phyloP scores from a whole-genome alignment of 176 grass and related monocot genomes.

The Eragrostis curvula region DNA sequence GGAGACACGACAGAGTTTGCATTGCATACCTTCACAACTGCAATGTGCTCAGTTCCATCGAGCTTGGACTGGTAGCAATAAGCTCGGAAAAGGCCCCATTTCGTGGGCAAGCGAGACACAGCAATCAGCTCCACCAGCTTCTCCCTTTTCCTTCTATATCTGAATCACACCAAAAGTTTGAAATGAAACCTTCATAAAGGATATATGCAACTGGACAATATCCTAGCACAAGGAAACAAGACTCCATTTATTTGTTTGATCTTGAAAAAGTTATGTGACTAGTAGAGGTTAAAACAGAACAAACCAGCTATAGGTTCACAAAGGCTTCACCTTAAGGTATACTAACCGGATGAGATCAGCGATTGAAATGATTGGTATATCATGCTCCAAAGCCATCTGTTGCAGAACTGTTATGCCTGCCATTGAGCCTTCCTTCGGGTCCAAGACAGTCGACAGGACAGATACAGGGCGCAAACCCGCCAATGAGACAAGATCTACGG shows the following conservation, averaged over 20 bases:
- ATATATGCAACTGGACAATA: neutral
- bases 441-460: constrained; percentile 74
- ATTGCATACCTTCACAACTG: constrained; percentile 67
- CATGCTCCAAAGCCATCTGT: constrained; percentile 66
- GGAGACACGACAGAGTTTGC: neutral
- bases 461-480: constrained; percentile 73
- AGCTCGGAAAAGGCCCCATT: constrained; percentile 90
- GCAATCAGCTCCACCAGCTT: constrained; percentile 89
- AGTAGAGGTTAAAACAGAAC: constrained; percentile 2
- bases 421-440: constrained; percentile 78
- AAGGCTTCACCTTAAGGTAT: constrained; percentile 63
- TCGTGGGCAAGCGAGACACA: constrained; percentile 80
- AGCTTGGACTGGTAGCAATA: constrained; percentile 94
- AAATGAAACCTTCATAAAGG: constrained; percentile 1
- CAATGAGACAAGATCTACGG: constrained; percentile 69
- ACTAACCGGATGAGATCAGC: constrained; percentile 93
- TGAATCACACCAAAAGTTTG: constrained; percentile 43
- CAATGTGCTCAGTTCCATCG: constrained; percentile 90
- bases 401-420: constrained; percentile 56
- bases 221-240: neutral
- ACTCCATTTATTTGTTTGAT: neutral
- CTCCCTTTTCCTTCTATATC: constrained; percentile 86
- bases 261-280: neutral
- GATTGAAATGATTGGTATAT: constrained; percentile 79
- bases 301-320: constrained; percentile 41